Evolutionary conservation across 2,329 filamentous ascomycete genomes (phyloP).

Genomic region (Dichotomopilus funicola): DNA sequence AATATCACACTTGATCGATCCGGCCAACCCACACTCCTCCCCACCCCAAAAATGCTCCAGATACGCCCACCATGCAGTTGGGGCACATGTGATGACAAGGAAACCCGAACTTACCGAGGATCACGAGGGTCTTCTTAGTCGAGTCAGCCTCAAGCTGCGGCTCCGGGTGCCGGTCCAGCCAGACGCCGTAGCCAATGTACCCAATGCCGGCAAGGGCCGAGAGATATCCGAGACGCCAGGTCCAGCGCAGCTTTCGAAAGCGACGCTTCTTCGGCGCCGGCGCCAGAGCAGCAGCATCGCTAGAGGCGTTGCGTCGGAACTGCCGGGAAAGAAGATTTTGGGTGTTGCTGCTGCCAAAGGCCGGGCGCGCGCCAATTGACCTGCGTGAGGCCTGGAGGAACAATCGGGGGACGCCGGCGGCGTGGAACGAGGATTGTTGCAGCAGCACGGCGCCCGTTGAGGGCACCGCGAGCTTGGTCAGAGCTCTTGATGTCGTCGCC

Average conservation of each 20-base stretch:
- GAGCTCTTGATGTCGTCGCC: conserved; percentile 30
- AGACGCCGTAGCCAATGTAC: conserved; percentile 75
- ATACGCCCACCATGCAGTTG: background rate
- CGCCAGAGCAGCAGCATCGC: conserved; percentile 18
- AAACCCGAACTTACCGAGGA: conserved; percentile 62
- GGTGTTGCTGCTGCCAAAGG: conserved; percentile 21
- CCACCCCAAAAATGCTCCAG: background rate
- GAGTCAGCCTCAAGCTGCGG: conserved; percentile 77
- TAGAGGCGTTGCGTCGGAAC: conserved; percentile 26
- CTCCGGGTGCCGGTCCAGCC: conserved; percentile 70
- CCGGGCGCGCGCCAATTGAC: conserved; percentile 18
- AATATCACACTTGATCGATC: too few relatives aligned
- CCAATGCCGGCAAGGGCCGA: conserved; percentile 62
- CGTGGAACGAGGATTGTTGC: conserved; percentile 14
- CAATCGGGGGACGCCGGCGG: conserved; percentile 20
- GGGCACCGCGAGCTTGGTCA: conserved; percentile 28
- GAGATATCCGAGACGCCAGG: conserved; percentile 77
- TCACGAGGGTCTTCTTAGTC: conserved; percentile 91
- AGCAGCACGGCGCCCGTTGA: conserved; percentile 24
- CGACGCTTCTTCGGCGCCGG: conserved; percentile 47
- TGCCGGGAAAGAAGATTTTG: conserved; percentile 23
- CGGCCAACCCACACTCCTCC: background rate
- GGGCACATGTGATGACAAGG: background rate
- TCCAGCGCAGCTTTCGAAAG: conserved; percentile 68
- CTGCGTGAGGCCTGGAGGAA: conserved; percentile 25